phyloP scores from a whole-genome alignment of 169 alveolate genomes.

The Neospora caninum region DNA sequence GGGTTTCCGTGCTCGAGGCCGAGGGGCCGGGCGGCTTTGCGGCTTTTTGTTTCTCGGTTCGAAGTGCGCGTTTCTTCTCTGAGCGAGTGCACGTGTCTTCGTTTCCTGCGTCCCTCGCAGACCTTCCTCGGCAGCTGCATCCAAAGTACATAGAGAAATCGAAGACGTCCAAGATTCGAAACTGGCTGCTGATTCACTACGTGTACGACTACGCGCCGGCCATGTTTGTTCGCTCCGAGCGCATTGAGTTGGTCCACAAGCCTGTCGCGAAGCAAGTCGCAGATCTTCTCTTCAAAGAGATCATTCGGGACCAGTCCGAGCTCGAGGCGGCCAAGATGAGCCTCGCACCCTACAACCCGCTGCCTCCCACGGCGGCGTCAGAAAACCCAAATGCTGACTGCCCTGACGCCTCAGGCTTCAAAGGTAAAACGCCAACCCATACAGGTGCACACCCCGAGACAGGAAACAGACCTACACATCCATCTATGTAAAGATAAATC shows the following conservation, averaged over 20 bases:
- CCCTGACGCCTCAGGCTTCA: too few relatives aligned
- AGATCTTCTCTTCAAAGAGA: slow-evolving; percentile 44
- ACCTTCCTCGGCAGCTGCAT: slow-evolving; percentile 56
- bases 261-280: slow-evolving; percentile 48
- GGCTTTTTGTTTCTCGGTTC: too few relatives aligned
- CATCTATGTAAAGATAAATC: too few relatives aligned
- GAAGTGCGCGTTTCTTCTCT: background rate
- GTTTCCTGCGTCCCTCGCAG: background rate
- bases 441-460: too few relatives aligned
- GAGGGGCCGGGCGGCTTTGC: too few relatives aligned
- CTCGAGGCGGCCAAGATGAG: background rate
- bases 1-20: too few relatives aligned
- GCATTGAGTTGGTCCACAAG: slow-evolving; percentile 49
- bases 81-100: background rate
- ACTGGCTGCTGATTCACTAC: slow-evolving; percentile 65
- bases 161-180: slow-evolving; percentile 56
- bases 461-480: too few relatives aligned
- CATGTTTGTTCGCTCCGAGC: slow-evolving; percentile 33
- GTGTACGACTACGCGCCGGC: slow-evolving; percentile 57
- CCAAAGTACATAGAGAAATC: slow-evolving; percentile 48
- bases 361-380: too few relatives aligned
- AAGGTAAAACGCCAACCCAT: too few relatives aligned
- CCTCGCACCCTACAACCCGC: background rate
- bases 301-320: slow-evolving; percentile 13
- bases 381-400: too few relatives aligned